Evolutionary conservation across 2,329 filamentous ascomycete genomes (phyloP), one percentile per base, ranked within the genome.

Genomic region (Trichoderma simmonsii): DNA sequence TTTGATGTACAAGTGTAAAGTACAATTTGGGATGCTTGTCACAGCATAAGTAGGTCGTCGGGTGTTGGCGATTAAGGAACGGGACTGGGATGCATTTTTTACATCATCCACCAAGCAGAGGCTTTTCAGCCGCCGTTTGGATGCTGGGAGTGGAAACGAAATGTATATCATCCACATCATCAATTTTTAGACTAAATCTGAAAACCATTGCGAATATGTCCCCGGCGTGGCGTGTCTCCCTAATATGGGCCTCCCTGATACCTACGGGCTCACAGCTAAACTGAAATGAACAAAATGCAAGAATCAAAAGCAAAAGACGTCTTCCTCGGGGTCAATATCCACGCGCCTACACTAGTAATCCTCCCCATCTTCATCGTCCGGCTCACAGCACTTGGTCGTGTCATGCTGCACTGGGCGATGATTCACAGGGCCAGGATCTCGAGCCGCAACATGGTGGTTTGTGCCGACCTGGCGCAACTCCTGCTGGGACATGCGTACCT

Each of bases 311-410:
- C 54, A 57, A 57, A 28, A 28, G 24, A 57, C 3, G n/a, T 24
- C 48, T 24, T 54, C 21, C 3, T 24, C 48, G n/a, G 11, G 11
- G 11, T 2, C n/a, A 54, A 24, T 24, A 24, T 21, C 48, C 48
- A 24, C 21, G 11, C 21, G 11, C 9, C 21, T 24, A 70, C 76
- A 18, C 72, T 51, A 60, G 2, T 76, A 32, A 26, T 74, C 74
- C n/a, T 74, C 66, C 9, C 74, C 72, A 2, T 65, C 66, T 1
- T 78, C 74, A 3, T 71, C 68, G 5, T 78, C 75, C 4, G 75
- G 76, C 21, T 77, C 74, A 28, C 75, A 75, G 11, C 78, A 76
- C 6, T n/a, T 26, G n/a, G 5, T 30, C 18, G 48, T 14, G 15
- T 61, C 30, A 7, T 73, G 63, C 11, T 67, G 74, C 12, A 73